A percentile compares a stretch with the other conserved stretches of the same genome.
Evolutionary conservation across 768 basidiomycete species (phyloP).

Genomic region (Strobilomyces confusus): DNA sequence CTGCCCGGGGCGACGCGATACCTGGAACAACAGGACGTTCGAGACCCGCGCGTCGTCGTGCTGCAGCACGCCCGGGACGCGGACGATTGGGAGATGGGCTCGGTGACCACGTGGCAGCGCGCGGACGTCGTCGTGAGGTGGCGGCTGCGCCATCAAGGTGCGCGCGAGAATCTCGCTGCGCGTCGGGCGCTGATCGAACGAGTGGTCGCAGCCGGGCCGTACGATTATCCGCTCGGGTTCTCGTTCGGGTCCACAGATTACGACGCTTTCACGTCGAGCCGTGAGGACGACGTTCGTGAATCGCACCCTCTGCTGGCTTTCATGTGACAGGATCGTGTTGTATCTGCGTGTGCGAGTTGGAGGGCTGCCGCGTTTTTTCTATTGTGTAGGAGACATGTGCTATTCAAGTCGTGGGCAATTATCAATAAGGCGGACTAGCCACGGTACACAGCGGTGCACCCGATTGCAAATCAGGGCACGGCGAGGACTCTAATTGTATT

Average conservation of each 20-base stretch:
- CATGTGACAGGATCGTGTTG: no score
- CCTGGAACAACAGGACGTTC: conserved; percentile 8
- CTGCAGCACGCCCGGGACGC: conserved; percentile 8
- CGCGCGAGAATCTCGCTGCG: not conserved
- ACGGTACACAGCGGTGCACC: no score
- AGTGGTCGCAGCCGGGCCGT: conserved; percentile 11
- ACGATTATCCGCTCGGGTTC: conserved; percentile 6
- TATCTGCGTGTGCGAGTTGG: no score
- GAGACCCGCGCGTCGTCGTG: conserved; percentile 14
- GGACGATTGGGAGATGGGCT: conserved; percentile 14
- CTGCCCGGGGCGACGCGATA: no score
- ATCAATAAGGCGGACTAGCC: no score
- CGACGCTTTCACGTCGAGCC: not conserved
- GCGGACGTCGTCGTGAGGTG: conserved; percentile 11
- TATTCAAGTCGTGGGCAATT: no score
- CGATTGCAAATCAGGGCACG: no score
- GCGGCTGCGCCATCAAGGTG: conserved; percentile 9
- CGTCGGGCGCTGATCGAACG: not conserved
- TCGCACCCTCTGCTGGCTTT: not conserved
- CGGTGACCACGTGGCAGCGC: conserved; percentile 13
- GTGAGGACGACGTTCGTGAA: not conserved
- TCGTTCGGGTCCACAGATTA: not conserved
- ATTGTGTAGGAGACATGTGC: no score
- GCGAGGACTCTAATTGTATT: no score
- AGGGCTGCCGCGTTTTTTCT: no score